Percentiles rank a stretch among this genome's conserved stretches.
Conservation (phyloP, 352 stramenopile species). For the Phytophthora parvispora region DNA sequence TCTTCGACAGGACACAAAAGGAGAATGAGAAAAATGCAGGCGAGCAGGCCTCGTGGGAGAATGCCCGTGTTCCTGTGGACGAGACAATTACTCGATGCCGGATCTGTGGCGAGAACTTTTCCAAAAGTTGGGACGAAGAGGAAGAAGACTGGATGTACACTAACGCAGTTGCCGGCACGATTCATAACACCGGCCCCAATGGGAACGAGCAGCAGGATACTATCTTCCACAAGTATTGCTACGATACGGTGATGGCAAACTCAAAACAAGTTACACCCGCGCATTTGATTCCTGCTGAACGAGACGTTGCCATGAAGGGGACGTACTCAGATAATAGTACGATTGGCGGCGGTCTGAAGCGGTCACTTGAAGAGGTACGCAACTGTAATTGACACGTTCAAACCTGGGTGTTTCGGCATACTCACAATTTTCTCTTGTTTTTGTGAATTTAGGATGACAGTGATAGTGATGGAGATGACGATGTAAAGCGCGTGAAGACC, state of each 20-base stretch:
- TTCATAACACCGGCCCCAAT: conserved; percentile 57
- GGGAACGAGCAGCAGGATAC: conserved; percentile 61
- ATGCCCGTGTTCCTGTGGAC: conserved; percentile 80
- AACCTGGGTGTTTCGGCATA: neutral
- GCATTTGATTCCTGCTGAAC: conserved; percentile 71
- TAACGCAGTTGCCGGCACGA: conserved; percentile 84
- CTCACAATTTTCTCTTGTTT: neutral
- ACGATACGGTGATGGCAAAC: conserved; percentile 86
- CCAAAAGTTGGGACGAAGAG: conserved; percentile 89
- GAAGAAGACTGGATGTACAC: conserved; percentile 94
- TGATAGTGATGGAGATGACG: conserved; percentile 74
- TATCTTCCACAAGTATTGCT: conserved; percentile 93
- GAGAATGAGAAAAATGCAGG: conserved; percentile 60
- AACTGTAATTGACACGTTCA: conserved; percentile 24
- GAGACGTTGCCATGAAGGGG: conserved; percentile 37
- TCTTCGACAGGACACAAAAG: conserved; percentile 75
- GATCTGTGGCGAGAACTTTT: conserved; percentile 88
- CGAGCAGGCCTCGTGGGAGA: conserved; percentile 69
- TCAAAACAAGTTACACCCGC: conserved; percentile 82
- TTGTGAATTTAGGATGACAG: conserved; percentile 58
- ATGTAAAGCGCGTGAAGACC: conserved; percentile 74
- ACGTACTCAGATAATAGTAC: conserved; percentile 29
- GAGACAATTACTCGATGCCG: conserved; percentile 83
- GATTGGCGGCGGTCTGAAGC: conserved; percentile 50
- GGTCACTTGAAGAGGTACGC: conserved; percentile 54